Base-by-base conservation (phyloP, 306 rosid genomes). In the Cucurbita moschata region DNA sequence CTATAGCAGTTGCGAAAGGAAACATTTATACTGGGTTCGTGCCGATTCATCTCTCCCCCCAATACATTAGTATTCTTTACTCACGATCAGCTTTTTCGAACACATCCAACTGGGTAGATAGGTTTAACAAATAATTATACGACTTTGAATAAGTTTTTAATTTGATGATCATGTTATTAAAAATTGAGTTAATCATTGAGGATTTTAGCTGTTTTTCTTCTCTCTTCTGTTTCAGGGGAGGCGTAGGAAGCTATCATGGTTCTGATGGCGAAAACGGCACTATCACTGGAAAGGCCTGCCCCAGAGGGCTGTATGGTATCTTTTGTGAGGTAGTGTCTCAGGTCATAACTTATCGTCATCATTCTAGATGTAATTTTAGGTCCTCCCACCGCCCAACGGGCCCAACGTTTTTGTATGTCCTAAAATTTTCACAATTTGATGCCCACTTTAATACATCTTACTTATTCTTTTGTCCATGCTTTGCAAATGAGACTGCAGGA, bases 251-350 rank as follows among this genome's bases (percentile, higher is more conserved):
- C 82, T 96, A 90, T 63, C 88, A 79, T 69, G 98, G 96, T 77
- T 86, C 76, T 82, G 81, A 85, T 57, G 98, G 98, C 44, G 84
- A 88, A 79, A 90, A 90, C 70, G 98, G 98, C 51, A 86, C 96
- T 37, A 72, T 88, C 74, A 88, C 90, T 74, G 98, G 96, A 82
- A 80, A 62, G 79, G 85, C 87, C 73, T 93, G 98, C 71, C 98
- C 98, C 19, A 78, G 76, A 81, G 98, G 98, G 81, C 92, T 93
- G 23, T 90, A 83, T 77, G 97, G 98, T 54, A 85, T 87, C 79
- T 93, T 88, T 76, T 93, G 98, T 85, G 88, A 88, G 97, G 98
- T 93, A 77, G 65, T 75, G 75, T 80, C 78, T 39, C 38, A 18
- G 2, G 49, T 71, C 16, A 8, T 9, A 38, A 15, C 37, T 51